Evolutionary conservation across 129 eudicot species (phyloP), one percentile per base, ranked within the genome.

Genomic region (Calendula officinalis): DNA sequence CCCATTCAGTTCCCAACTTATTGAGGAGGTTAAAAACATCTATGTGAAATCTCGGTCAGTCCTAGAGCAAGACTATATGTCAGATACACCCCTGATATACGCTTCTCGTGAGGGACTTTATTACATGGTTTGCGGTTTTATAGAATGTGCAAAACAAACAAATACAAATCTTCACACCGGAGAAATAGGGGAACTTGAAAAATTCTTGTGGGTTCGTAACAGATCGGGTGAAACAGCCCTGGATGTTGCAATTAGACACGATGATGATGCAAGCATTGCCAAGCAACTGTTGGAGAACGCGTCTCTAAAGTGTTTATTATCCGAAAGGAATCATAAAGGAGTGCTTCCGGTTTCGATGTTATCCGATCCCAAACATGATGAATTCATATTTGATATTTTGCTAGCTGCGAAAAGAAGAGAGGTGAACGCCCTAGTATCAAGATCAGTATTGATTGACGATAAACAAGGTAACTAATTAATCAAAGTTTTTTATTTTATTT

Each of bases 381-480:
- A 5, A 2, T 22, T 52, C 34, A 52, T 52, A 6, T 27, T 22
- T 5, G 12, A 6, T 33, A 56, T 12, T 13, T 35, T 56, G 27
- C 22, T 33, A 4, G 13, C 13, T 0, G 55, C 43, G 4, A n/a
- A 13, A 56, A 56, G 3, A n/a, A 10, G 3, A 34, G 27, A 5
- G 22, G 13, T 56, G 62, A 4, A 56, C 35, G 42, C 42, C 12
- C 38, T 4, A 56, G 4, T 17, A n/a, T 34, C 42, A 56, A 35
- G 10, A 34, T 34, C 5, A 10, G n/a, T 56, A 10, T 8, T 14
- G 3, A 55, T 55, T 55, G 61, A 55, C 9, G 16, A 32, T 11
- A 6, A 55, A 55, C 61, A 55, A 55, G 61, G 61, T 55, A 55
- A 11, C 5, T n/a, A n/a, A n/a, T n/a, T n/a, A n/a, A n/a, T n/a